Evolutionary conservation across 192 early-diverging fungal species (phyloP), one percentile per base, ranked within the genome.

Genomic region (Backusella mclennaniae): DNA sequence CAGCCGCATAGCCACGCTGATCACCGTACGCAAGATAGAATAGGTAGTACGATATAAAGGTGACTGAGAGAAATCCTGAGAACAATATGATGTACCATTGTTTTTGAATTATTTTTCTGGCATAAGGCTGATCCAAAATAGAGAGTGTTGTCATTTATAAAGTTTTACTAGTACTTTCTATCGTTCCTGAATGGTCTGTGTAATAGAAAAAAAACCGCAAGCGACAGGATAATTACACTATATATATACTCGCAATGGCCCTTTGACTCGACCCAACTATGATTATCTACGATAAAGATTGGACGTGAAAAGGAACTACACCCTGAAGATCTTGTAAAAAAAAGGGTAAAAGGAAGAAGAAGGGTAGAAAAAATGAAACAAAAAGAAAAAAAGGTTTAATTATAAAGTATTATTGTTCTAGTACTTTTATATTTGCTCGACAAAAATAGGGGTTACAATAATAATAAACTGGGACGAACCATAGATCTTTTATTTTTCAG

Each of bases 141-240:
- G 56, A 63, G 56, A 63, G 56, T 4, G 56, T 63, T 63, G 56
- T 26, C 56, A 63, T 63, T 63, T 63, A 63, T 53, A 53, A 53
- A 21, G n/a, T 21, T 53, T 63, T 63, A 14, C 1, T 59, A 23
- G n/a, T 59, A 29, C 21, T 63, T 63, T 23, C 29, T 63, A 26
- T 63, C 11, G 56, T 63, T 63, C 23, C 23, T 63, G 56, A 14
- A 29, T 63, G 23, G 3, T 29, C 9, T 29, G 56, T 63, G 23
- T 63, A 63, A 63, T 63, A 29, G 35, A 39, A 39, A 63, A 63
- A 26, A 23, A 44, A 44, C 42, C 56, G 33, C 56, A 63, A 29
- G 12, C n/a, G 9, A 63, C 12, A 1, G 21, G 12, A 29, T 63
- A 49, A 21, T 63, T 63, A 63, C 21, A 63, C 26, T 59, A 26